phyloP scores from a whole-genome alignment of 2,329 filamentous ascomycete species.

The Diaporthe ilicicola region DNA sequence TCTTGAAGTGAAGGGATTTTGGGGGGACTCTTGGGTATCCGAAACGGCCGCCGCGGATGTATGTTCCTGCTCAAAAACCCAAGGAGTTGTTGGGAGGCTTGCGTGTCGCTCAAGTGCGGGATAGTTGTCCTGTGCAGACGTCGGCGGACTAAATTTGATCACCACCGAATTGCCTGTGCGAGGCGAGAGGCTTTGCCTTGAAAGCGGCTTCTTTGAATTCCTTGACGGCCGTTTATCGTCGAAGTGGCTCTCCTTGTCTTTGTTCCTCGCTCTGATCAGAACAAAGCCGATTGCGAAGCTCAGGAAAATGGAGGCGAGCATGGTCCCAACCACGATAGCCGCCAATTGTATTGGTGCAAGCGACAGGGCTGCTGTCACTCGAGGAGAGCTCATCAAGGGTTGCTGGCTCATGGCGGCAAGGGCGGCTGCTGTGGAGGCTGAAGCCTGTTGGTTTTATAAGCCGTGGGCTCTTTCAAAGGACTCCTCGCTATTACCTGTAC shows the following conservation, averaged over 20 bases:
- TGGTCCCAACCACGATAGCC: background rate
- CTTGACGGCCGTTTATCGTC: background rate
- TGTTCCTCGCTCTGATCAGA: background rate
- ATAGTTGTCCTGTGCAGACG: background rate
- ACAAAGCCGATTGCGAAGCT: constrained; percentile 1
- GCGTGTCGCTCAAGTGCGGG: background rate
- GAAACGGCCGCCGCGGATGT: background rate
- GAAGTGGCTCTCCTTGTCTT: background rate
- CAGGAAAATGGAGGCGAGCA: background rate
- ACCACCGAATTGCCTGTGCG: background rate
- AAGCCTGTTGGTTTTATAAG: background rate
- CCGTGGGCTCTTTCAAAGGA: background rate
- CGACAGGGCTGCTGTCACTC: background rate
- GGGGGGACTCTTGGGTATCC: background rate
- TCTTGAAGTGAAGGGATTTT: background rate
- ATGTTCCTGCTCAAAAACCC: background rate
- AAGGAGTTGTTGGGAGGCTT: background rate
- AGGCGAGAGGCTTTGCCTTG: background rate
- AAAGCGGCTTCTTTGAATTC: background rate
- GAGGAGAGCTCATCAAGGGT: background rate
- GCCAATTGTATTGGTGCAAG: background rate
- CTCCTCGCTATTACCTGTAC: background rate
- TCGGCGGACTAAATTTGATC: constrained; percentile 8
- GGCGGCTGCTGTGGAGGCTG: background rate
- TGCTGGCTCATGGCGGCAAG: constrained; percentile 2